Conservation (phyloP, 2,329 filamentous ascomycete species). For the Plenodomus tracheiphilus region DNA sequence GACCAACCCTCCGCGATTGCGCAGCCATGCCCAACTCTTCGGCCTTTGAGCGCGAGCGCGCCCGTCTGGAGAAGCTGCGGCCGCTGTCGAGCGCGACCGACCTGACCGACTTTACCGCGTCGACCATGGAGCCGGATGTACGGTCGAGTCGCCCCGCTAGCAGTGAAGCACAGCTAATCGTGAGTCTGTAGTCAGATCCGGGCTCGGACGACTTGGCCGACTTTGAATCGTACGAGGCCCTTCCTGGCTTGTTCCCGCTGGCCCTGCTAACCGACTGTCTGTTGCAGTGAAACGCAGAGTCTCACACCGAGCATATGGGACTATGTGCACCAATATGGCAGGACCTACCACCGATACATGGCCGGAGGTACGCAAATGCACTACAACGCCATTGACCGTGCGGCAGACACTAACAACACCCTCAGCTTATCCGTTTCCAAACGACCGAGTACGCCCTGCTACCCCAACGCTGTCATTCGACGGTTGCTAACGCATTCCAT, state of each 20-base stretch:
- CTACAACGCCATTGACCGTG: not conserved
- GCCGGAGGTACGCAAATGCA: conserved; percentile 40
- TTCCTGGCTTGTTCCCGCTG: not conserved
- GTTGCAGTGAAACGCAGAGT: conserved; percentile 41
- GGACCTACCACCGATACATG: conserved; percentile 46
- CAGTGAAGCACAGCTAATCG: conserved; percentile 17
- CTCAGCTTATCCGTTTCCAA: conserved; percentile 46
- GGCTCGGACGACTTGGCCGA: conserved; percentile 34
- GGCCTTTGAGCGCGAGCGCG: conserved; percentile 5
- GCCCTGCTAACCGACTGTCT: conserved; percentile 10
- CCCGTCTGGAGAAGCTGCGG: conserved; percentile 11
- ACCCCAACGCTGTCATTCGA: conserved; percentile 2
- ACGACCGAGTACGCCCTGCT: conserved; percentile 37
- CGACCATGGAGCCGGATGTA: conserved; percentile 21
- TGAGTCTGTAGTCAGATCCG: conserved; percentile 33
- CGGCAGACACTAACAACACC: not conserved
- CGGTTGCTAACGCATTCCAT: conserved; percentile 13
- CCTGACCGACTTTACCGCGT: conserved; percentile 21
- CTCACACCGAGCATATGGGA: conserved; percentile 46
- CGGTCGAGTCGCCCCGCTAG: conserved; percentile 9
- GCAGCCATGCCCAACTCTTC: conserved; percentile 10
- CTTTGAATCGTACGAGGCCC: conserved; percentile 35
- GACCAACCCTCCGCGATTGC: conserved; percentile 1
- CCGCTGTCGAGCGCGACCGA: conserved; percentile 25
- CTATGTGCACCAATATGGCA: conserved; percentile 45